A percentile compares a stretch with the other conserved stretches of the same genome.
Conservation (phyloP, 2,329 filamentous ascomycete genomes). For the Diplodia scrobiculata region DNA sequence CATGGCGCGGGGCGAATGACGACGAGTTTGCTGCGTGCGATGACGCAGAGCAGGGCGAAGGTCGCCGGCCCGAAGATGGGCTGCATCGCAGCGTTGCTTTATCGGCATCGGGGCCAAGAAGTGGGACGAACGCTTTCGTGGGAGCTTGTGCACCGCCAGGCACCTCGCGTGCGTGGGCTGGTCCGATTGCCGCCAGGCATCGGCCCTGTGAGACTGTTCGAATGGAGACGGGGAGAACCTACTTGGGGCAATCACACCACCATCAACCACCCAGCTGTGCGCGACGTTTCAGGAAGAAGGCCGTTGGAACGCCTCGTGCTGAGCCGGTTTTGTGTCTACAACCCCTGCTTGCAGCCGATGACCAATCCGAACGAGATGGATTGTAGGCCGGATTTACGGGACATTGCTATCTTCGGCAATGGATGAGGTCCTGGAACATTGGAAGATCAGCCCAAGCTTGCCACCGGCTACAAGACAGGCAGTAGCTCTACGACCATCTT, state of each 20-base stretch:
- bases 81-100: constrained; percentile 5
- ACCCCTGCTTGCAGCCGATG: background rate
- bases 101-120: background rate
- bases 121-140: background rate
- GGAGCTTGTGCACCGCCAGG: no score
- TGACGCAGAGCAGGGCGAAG: no score
- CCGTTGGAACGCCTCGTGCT: background rate
- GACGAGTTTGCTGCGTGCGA: no score
- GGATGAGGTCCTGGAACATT: no score
- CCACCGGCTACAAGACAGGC: background rate
- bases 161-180: constrained; percentile 17
- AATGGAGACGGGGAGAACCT: background rate
- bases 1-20: background rate
- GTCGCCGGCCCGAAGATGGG: background rate
- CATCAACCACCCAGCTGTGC: background rate
- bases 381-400: no score
- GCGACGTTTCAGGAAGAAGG: background rate
- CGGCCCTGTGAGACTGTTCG: background rate
- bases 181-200: constrained; percentile 5
- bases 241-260: background rate
- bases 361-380: background rate
- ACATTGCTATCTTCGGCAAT: no score
- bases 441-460: no score
- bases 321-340: background rate
- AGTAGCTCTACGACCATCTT: no score